phyloP scores from a whole-genome alignment of 768 basidiomycete genomes.

The Panus rudis region DNA sequence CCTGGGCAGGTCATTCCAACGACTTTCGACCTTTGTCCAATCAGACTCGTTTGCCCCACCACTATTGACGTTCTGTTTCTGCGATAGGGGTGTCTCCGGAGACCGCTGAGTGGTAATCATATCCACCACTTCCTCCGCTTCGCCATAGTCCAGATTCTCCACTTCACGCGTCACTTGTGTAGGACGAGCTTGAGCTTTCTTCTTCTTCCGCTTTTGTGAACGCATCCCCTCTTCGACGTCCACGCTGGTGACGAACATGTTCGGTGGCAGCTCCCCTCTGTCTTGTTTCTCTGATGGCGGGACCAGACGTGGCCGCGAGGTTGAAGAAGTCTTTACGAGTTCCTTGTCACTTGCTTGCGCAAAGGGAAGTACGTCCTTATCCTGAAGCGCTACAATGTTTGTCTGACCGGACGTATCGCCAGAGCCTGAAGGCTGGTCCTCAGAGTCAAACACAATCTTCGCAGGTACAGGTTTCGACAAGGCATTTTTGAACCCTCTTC shows the following conservation, averaged over 20 bases:
- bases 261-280: constrained; percentile 42
- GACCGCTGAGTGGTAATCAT: constrained; percentile 13
- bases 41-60: constrained; percentile 1
- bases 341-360: constrained; percentile 4
- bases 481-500: constrained; percentile 54
- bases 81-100: constrained; percentile 15
- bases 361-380: constrained; percentile 9
- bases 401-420: constrained; percentile 1
- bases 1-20: constrained; percentile 19
- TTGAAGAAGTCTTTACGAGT: constrained; percentile 5
- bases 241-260: constrained; percentile 65
- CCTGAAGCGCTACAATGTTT: not conserved
- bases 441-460: constrained; percentile 47
- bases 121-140: constrained; percentile 16
- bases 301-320: constrained; percentile 32
- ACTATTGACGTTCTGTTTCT: constrained; percentile 1
- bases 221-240: constrained; percentile 54
- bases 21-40: constrained; percentile 18
- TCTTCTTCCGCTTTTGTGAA: constrained; percentile 32
- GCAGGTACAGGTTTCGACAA: constrained; percentile 34
- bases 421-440: constrained; percentile 1
- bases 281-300: constrained; percentile 59
- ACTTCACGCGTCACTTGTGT: constrained; percentile 13
- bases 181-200: constrained; percentile 9
- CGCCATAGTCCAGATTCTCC: constrained; percentile 10